A percentile compares a stretch with the other conserved stretches of the same genome.
phyloP scores from a whole-genome alignment of 129 eudicot species.

The Scalesia atractyloides region DNA sequence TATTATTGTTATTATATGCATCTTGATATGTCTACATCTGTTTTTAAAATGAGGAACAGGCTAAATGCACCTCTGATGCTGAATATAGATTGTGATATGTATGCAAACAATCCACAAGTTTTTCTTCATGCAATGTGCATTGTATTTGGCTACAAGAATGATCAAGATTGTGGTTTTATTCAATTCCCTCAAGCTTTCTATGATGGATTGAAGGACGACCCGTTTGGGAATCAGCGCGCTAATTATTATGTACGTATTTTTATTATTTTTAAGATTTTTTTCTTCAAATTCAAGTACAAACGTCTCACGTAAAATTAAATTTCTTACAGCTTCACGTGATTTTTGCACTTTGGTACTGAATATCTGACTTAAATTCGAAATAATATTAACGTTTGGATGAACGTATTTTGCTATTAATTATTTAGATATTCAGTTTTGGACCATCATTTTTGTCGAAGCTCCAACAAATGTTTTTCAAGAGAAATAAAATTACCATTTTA shows the following conservation, averaged over 20 bases:
- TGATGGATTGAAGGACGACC: slow-evolving; percentile 56
- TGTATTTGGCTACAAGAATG: slow-evolving; percentile 35
- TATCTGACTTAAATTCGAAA: no score
- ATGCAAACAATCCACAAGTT: slow-evolving; percentile 56
- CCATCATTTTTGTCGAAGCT: no score
- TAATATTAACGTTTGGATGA: no score
- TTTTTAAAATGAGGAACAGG: slow-evolving; percentile 32
- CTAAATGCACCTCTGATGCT: slow-evolving; percentile 60
- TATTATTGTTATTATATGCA: no score
- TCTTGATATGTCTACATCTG: background rate
- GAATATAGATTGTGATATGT: slow-evolving; percentile 75
- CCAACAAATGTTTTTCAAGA: no score
- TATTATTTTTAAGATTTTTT: background rate
- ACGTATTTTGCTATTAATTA: no score
- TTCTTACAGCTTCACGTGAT: no score
- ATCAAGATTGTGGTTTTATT: slow-evolving; percentile 42
- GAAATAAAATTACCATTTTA: no score
- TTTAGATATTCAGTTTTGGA: no score
- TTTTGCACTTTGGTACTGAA: no score
- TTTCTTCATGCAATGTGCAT: slow-evolving; percentile 67
- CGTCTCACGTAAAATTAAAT: no score
- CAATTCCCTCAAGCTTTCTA: slow-evolving; percentile 67
- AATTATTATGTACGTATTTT: slow-evolving; percentile 15
- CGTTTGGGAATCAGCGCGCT: slow-evolving; percentile 48
- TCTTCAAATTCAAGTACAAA: no score